A percentile compares a stretch with the other conserved stretches of the same genome.
phyloP scores from a whole-genome alignment of 176 grass and related monocot genomes.

The Miscanthus lutarioriparius region DNA sequence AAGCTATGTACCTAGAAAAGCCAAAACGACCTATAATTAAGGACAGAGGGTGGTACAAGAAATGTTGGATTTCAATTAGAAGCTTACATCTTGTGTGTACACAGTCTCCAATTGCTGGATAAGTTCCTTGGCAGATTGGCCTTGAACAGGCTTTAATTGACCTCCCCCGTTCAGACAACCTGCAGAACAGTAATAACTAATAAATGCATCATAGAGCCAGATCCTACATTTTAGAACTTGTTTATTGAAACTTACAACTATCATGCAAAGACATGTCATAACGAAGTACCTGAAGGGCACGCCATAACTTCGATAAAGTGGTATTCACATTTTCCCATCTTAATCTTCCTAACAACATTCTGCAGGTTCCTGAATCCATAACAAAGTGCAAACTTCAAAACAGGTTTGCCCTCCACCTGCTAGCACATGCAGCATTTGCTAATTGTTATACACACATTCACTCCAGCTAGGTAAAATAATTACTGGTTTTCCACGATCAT shows the following conservation, averaged over 20 bases:
- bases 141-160: constrained; percentile 85
- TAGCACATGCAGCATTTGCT: constrained; percentile 27
- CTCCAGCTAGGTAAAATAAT: neutral
- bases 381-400: constrained; percentile 91
- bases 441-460: constrained; percentile 20
- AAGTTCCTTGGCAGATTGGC: constrained; percentile 77
- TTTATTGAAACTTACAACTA: constrained; percentile 7
- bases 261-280: neutral
- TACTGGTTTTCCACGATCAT: neutral
- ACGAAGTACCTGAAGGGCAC: constrained; percentile 81
- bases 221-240: neutral
- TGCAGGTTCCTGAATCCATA: constrained; percentile 98
- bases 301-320: constrained; percentile 99
- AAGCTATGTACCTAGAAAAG: no score
- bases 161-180: constrained; percentile 94
- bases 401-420: constrained; percentile 80
- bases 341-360: constrained; percentile 93
- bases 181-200: constrained; percentile 22
- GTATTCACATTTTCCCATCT: constrained; percentile 93
- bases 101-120: constrained; percentile 76
- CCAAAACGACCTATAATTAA: neutral
- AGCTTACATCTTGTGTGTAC: constrained; percentile 92
- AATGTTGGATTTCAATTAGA: constrained; percentile 21
- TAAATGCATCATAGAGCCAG: neutral
- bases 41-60: neutral